Base-by-base conservation (phyloP, 148 eudicot genomes). In the Chenopodium berlandieri region DNA sequence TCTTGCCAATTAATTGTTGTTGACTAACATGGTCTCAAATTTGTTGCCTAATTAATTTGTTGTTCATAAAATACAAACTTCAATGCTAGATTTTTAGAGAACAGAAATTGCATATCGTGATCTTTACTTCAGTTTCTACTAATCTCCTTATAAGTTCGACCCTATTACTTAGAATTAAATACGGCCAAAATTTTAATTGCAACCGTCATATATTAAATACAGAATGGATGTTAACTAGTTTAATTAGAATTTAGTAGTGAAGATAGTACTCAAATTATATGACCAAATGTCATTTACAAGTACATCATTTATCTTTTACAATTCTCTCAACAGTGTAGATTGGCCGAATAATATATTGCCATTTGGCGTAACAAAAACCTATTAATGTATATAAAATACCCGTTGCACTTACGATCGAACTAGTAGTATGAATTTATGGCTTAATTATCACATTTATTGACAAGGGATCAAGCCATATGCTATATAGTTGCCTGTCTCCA, bases 401-500 rank as follows among this genome's bases (percentile, higher is more conserved):
- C 54, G 54, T 50, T 50, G 16, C 14, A 50, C 13, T 50, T 50
- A 11, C 1, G 13, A 50, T 50, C 12, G 13, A 50, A 11, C 54
- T 50, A 10, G 0, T 50, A 13, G 14, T 50, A 11, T 19, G 7
- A 5, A 64, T 64, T 32, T 4, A 34, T 14, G 73, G 71, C 71
- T 27, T 7, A 27, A 27, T 27, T 27, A 11, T 8, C 7, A 58
- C 32, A 66, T n/a, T 77, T 4, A 44, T 17, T 12, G 34, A 27
- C 56, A 47, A 73, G 23, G 46, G 46, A 56, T 14, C 62, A 62
- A 76, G 70, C 69, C 70, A 60, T 76, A 62, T 58, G 69, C 23
- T 34, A 64, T 16, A 79, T 4, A 31, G 32, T 54, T 77, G 72
- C 48, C 48, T 10, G 72, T 70, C 70, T 82, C 54, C 32, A 67